Evolutionary conservation across 2,329 filamentous ascomycete species (phyloP).

Genomic region (Fusarium neocosmosporiellum): DNA sequence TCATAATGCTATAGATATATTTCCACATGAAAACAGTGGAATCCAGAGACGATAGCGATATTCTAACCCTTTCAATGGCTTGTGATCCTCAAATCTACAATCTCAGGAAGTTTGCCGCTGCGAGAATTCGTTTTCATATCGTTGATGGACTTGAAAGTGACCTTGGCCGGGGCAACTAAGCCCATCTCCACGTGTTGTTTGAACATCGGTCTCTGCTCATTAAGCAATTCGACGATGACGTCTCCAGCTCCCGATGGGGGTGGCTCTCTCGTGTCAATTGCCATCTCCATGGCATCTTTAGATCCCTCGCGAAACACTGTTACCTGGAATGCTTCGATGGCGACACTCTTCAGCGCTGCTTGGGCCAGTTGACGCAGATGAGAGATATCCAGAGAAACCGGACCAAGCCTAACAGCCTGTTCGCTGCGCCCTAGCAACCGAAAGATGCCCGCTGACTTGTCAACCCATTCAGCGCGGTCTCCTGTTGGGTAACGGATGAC

Average conservation of each 20-base stretch:
- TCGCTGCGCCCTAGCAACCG: background rate
- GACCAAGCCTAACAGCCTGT: background rate
- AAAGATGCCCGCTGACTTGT: background rate
- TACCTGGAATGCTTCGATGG: conserved; percentile 2
- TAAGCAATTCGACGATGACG: background rate
- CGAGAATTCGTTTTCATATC: background rate
- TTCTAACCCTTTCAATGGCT: too few species aligned
- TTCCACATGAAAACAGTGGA: too few species aligned
- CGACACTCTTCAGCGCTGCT: background rate
- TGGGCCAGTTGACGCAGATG: background rate
- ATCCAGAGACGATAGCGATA: too few species aligned
- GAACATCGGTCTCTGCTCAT: conserved; percentile 3
- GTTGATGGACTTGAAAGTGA: conserved; percentile 1
- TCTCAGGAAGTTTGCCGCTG: conserved; percentile 4
- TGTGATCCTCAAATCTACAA: background rate
- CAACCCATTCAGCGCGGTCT: background rate
- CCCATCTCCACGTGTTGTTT: conserved; percentile 8
- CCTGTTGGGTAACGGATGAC: conserved; percentile 3
- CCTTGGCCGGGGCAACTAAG: background rate
- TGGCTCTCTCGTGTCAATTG: background rate
- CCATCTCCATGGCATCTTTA: conserved; percentile 1
- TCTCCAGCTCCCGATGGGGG: background rate
- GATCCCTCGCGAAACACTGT: background rate
- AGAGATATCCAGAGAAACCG: conserved; percentile 8
- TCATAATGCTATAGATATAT: too few species aligned